These are phyloP conservation scores for Rhodomyrtus psidioides DNA, from an alignment of 441 rosid species.

Conservation along the genomic window DNA sequence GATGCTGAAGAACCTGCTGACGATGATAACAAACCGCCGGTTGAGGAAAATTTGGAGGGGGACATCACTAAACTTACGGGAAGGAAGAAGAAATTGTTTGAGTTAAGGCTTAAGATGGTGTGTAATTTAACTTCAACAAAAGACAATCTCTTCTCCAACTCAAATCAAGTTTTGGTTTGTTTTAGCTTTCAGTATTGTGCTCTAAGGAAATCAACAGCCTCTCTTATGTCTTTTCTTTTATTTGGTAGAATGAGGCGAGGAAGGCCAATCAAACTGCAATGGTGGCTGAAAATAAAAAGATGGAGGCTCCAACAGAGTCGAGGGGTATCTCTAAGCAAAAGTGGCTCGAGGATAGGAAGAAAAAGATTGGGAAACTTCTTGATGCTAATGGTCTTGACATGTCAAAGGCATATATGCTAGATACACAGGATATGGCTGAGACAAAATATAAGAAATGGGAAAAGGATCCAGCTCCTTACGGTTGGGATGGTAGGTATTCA, in stretches of 20 bases:
- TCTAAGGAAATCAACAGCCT: neutral
- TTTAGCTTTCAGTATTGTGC: neutral
- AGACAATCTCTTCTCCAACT: neutral
- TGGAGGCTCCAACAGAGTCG: constrained; percentile 76
- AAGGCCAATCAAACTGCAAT: constrained; percentile 87
- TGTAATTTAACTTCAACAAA: neutral
- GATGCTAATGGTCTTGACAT: constrained; percentile 93
- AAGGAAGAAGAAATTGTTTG: constrained; percentile 69
- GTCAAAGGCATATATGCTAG: constrained; percentile 72
- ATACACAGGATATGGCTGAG: constrained; percentile 88
- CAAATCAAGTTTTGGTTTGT: neutral
- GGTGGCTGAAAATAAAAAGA: constrained; percentile 80
- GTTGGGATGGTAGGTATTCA: constrained; percentile 81
- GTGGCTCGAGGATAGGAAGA: constrained; percentile 89
- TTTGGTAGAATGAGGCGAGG: constrained; percentile 68
- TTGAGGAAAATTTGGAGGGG: constrained; percentile 31
- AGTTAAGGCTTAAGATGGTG: constrained; percentile 88
- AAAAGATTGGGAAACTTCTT: constrained; percentile 78
- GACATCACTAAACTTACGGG: constrained; percentile 72
- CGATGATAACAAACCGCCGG: constrained; percentile 21
- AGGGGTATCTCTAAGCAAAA: constrained; percentile 90
- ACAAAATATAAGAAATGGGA: constrained; percentile 94
- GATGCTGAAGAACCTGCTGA: constrained; percentile 34
- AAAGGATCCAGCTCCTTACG: constrained; percentile 85
- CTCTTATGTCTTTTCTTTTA: neutral